Conservation (phyloP, 1,284 basidiomycete genomes). For the Singerocomus inundabilis region DNA sequence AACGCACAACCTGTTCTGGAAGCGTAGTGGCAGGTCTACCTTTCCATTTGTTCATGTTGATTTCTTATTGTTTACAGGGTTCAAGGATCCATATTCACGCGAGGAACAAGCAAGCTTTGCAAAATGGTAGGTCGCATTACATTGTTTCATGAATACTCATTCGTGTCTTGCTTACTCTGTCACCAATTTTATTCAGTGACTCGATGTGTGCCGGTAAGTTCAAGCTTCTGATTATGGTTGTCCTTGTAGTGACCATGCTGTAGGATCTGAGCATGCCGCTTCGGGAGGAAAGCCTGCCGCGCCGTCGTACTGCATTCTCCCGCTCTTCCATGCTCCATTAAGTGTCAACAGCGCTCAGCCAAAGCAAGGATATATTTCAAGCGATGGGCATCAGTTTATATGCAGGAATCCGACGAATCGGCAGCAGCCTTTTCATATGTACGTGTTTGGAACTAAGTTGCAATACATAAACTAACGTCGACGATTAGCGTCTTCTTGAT, state of each 20-base stretch:
- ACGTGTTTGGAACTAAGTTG: conserved; percentile 22
- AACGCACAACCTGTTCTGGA: conserved; percentile 54
- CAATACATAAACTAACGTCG: no score
- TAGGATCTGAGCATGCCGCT: conserved; percentile 42
- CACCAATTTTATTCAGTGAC: conserved; percentile 14
- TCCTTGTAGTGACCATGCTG: neutral
- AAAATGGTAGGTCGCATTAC: conserved; percentile 45
- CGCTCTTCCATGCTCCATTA: conserved; percentile 51
- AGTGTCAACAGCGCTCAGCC: conserved; percentile 26
- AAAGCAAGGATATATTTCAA: conserved; percentile 49
- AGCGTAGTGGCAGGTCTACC: conserved; percentile 47
- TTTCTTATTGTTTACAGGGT: conserved; percentile 11
- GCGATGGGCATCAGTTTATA: conserved; percentile 45
- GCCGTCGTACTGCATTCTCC: conserved; percentile 53
- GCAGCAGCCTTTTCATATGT: conserved; percentile 61
- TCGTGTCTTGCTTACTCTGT: neutral
- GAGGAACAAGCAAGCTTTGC: conserved; percentile 50
- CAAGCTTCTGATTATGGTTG: neutral
- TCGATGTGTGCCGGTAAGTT: conserved; percentile 49
- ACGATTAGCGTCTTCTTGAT: conserved; percentile 54
- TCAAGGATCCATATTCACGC: conserved; percentile 52
- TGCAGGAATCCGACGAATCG: conserved; percentile 52
- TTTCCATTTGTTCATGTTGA: neutral
- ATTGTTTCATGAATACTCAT: neutral
- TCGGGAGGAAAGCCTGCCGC: conserved; percentile 38